Conservation (phyloP, 2,329 filamentous ascomycete species). For the Fusarium sp. region DNA sequence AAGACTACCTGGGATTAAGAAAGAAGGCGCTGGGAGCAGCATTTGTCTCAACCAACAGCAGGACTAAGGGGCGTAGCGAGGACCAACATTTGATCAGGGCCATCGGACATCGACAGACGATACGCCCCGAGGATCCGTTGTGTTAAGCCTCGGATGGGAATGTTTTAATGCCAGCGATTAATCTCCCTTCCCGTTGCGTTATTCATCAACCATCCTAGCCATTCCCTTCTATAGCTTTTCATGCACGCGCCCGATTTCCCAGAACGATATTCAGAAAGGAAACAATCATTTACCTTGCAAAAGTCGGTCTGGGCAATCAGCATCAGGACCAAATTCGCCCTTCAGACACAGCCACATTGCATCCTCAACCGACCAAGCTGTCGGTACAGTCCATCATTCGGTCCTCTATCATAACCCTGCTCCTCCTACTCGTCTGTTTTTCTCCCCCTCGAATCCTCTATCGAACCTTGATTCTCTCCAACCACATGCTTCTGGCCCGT, state of each 20-base stretch:
- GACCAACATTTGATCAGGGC: background rate
- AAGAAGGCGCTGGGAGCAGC: background rate
- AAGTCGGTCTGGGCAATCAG: background rate
- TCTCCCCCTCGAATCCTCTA: background rate
- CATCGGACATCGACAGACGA: background rate
- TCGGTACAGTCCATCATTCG: background rate
- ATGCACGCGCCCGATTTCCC: background rate
- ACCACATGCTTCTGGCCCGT: background rate
- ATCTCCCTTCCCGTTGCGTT: background rate
- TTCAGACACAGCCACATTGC: background rate
- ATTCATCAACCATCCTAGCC: background rate
- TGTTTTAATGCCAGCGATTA: background rate
- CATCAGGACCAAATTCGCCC: background rate
- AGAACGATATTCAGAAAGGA: background rate
- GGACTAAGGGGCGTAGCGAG: background rate
- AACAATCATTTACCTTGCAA: background rate
- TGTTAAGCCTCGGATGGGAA: background rate
- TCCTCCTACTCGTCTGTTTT: background rate
- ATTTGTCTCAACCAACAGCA: background rate
- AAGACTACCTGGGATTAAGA: background rate
- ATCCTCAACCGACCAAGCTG: background rate
- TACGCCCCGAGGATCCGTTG: background rate
- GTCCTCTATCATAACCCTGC: background rate
- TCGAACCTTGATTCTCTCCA: background rate
- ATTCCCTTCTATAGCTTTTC: background rate